Conservation (phyloP, 805 yeast genomes). For the Yarrowia bubula region DNA sequence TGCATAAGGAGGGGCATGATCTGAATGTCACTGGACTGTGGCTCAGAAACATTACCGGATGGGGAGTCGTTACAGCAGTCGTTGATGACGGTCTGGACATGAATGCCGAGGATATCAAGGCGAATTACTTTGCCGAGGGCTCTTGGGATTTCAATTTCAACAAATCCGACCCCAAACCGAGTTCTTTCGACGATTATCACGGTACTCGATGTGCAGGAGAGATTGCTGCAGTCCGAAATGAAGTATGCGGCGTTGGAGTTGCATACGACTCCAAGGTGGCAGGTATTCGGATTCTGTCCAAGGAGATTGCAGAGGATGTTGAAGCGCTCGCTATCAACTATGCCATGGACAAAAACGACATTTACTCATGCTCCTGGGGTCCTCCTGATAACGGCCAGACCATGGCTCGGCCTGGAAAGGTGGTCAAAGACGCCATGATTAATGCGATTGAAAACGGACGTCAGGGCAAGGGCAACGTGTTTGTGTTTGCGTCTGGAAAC, state of each 20-base stretch:
- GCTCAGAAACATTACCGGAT: conserved; percentile 77
- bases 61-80: conserved; percentile 78
- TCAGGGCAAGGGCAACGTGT: conserved; percentile 74
- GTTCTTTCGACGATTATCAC: conserved; percentile 78
- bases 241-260: conserved; percentile 94
- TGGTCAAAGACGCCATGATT: conserved; percentile 79
- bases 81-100: conserved; percentile 94
- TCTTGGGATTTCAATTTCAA: conserved; percentile 92
- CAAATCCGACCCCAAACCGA: conserved; percentile 72
- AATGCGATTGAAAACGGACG: conserved; percentile 85
- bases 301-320: conserved; percentile 73
- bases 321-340: conserved; percentile 88
- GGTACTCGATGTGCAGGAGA: conserved; percentile 99
- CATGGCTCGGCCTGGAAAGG: conserved; percentile 75
- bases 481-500: conserved; percentile 95
- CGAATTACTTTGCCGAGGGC: conserved; percentile 63
- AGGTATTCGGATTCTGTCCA: conserved; percentile 86
- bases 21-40: conserved; percentile 84
- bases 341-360: conserved; percentile 80
- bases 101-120: conserved; percentile 67
- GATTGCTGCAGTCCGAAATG: conserved; percentile 80
- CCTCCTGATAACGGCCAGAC: conserved; percentile 90
- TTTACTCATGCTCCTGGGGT: conserved; percentile 98
- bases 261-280: conserved; percentile 83
- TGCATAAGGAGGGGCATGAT: conserved; percentile 72